These are phyloP conservation scores for Pseudonitzschia multiseries DNA, from an alignment of 108 stramenopile species.

Conservation along the genomic window DNA sequence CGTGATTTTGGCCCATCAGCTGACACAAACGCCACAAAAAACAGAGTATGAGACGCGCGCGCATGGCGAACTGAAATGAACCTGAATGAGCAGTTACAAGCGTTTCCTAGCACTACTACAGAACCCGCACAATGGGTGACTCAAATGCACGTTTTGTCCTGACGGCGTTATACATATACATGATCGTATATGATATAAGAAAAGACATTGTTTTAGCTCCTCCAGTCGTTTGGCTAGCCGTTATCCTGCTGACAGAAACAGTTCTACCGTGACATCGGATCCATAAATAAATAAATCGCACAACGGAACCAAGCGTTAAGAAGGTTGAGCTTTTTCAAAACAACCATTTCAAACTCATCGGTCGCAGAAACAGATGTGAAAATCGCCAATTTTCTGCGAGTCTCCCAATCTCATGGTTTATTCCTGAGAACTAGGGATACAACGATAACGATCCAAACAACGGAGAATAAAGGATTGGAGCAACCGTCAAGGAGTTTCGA, in stretches of 20 bases:
- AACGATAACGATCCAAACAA: slow-evolving; percentile 3
- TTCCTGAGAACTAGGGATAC: not conserved
- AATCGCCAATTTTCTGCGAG: slow-evolving; percentile 36
- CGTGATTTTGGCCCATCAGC: too few relatives aligned
- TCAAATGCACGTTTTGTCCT: not conserved
- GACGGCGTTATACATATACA: slow-evolving; percentile 1
- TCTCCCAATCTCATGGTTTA: slow-evolving; percentile 16
- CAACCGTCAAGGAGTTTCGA: slow-evolving; percentile 32
- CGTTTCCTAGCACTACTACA: not conserved
- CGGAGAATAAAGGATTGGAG: slow-evolving; percentile 6
- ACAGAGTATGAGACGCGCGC: slow-evolving; percentile 6
- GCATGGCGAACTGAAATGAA: not conserved
- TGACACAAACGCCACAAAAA: not conserved
- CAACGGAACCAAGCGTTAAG: slow-evolving; percentile 30
- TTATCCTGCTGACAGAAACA: not conserved
- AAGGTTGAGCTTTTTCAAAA: slow-evolving; percentile 16
- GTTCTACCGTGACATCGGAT: not conserved
- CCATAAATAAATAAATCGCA: slow-evolving; percentile 39
- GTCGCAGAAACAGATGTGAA: slow-evolving; percentile 18
- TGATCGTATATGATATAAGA: not conserved
- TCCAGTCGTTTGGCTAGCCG: slow-evolving; percentile 1
- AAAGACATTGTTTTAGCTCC: not conserved
- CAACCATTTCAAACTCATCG: slow-evolving; percentile 30
- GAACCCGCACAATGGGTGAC: not conserved
- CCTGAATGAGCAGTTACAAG: too few relatives aligned